Evolutionary conservation across 441 rosid genomes (phyloP).

Genomic region (Adansonia grandidieri): DNA sequence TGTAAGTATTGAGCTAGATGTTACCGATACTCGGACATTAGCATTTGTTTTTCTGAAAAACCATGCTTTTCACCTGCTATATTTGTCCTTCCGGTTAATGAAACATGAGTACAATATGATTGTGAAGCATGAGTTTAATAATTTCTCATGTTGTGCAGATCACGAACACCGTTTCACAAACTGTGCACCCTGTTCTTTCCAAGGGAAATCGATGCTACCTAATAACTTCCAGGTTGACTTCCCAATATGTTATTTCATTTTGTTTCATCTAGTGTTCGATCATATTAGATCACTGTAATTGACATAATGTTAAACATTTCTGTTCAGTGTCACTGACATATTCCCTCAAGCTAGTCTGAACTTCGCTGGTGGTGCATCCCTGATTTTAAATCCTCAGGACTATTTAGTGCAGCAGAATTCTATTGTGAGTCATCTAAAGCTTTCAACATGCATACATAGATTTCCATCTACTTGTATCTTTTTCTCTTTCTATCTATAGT

Average conservation of each 20-base stretch:
- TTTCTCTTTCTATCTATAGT: background rate
- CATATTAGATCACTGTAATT: conserved; percentile 17
- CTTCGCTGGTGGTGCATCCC: conserved; percentile 82
- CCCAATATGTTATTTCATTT: conserved; percentile 27
- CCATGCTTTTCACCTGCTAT: background rate
- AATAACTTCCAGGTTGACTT: conserved; percentile 61
- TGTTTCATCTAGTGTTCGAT: conserved; percentile 7
- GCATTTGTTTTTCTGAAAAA: background rate
- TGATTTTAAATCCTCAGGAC: conserved; percentile 76
- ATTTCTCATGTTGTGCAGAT: conserved; percentile 55
- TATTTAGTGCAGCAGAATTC: conserved; percentile 77
- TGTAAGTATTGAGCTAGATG: conserved; percentile 52
- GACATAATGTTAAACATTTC: background rate
- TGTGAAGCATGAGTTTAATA: background rate
- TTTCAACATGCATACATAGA: background rate
- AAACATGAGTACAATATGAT: background rate
- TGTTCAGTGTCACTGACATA: conserved; percentile 53
- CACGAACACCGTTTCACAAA: conserved; percentile 52
- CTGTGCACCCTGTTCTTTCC: conserved; percentile 49
- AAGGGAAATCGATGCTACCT: conserved; percentile 72
- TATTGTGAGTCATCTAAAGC: conserved; percentile 54
- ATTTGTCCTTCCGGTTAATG: background rate
- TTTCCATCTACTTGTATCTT: background rate
- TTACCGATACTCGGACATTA: background rate
- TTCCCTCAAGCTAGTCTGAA: conserved; percentile 88